phyloP scores from a whole-genome alignment of 129 eudicot species.

The Erigeron canadensis region DNA sequence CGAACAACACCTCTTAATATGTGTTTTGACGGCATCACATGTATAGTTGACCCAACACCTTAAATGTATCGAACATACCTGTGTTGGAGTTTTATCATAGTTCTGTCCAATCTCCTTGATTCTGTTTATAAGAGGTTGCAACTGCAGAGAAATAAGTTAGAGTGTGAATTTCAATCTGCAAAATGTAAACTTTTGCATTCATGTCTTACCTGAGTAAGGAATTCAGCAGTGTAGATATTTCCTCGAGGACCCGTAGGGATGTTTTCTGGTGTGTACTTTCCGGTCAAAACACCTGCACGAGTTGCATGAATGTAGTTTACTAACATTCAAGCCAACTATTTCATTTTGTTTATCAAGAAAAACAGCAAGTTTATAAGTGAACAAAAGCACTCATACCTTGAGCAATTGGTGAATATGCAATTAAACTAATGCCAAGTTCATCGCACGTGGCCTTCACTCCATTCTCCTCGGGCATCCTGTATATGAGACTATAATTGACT shows the following conservation, averaged over 20 bases:
- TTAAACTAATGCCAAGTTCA: conserved; percentile 84
- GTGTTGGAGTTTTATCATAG: conserved; percentile 83
- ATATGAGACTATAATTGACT: conserved; percentile 97
- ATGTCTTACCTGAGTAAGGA: conserved; percentile 59
- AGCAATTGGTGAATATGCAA: conserved; percentile 93
- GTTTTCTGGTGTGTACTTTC: conserved; percentile 87
- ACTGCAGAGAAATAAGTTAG: conserved; percentile 43
- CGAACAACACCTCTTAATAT: background rate
- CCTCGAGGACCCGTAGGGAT: conserved; percentile 98
- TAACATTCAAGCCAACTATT: background rate
- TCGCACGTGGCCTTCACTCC: conserved; percentile 96
- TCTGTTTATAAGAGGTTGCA: conserved; percentile 82
- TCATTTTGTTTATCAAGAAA: background rate
- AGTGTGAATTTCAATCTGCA: background rate
- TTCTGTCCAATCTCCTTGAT: conserved; percentile 88
- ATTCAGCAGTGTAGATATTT: conserved; percentile 80
- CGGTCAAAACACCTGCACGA: conserved; percentile 71
- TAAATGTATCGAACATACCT: conserved; percentile 44
- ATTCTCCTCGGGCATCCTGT: conserved; percentile 87
- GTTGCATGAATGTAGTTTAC: conserved; percentile 10
- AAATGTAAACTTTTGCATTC: background rate
- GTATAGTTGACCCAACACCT: background rate
- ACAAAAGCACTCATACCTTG: conserved; percentile 52
- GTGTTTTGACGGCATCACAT: background rate
- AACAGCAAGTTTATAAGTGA: background rate